Evolutionary conservation across 495 filamentous ascomycete genomes (phyloP), one percentile per base, ranked within the genome.

Genomic region (Penicillium arizonense): DNA sequence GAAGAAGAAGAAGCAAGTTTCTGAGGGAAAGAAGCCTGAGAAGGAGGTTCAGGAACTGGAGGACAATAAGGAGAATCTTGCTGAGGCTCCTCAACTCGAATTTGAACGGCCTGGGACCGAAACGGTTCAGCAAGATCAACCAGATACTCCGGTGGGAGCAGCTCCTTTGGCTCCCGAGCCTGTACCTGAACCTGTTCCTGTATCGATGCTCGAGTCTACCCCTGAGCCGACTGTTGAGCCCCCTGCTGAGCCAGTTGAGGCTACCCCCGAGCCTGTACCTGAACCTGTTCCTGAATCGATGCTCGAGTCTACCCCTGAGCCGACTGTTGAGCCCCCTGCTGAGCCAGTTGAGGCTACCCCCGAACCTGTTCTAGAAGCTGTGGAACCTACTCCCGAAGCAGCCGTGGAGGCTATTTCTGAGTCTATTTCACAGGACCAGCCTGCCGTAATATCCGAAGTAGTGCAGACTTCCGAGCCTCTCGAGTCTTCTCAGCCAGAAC

Each of bases 11-110:
- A 58, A 73, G 39, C 47, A 53, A 51, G 57, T 55, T 50, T 47
- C 42, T 42, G 68, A 56, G 35, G 47, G 34, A 47, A 47, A 58
- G 14, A 46, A 58, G 21, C 14, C 34, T 3, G 47, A 55, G 13
- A 35, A 43, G 6, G 32, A 53, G 21, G 18, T 42, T 35, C 30
- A 39, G 35, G 11, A 21, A 32, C 23, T 49, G 32, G 59, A 59
- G 26, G 63, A 64, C 20, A 62, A 74, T 44, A 74, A 70, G 49
- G 71, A 71, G 43, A 72, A 73, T 56, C 50, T 64, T 34, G 52
- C 49, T 39, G 44, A 63, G 23, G 39, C 50, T 26, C 44, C 30
- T n/a, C 38, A 46, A 9, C 14, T 32, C 2, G 58, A 57, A 30
- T 30, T 58, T 20, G 54, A 57, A 32, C 13, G 18, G 13, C 18